Conservation (phyloP, 2,329 filamentous ascomycete genomes). For the Cladosporium colombiae region DNA sequence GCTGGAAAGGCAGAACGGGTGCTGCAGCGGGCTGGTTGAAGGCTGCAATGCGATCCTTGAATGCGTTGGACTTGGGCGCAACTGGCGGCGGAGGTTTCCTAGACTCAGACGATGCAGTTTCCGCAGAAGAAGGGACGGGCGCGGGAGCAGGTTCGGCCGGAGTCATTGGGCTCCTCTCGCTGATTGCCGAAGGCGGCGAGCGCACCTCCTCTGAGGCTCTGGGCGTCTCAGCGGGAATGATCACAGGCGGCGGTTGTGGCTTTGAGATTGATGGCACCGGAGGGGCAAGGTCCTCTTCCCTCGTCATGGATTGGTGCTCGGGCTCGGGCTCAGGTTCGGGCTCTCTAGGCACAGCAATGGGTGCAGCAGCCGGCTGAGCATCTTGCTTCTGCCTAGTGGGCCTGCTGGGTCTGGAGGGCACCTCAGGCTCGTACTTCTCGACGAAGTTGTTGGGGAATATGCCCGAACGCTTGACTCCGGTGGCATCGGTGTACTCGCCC, state of each 20-base stretch:
- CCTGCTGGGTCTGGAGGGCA: slow-evolving; percentile 81
- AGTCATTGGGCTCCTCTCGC: slow-evolving; percentile 23
- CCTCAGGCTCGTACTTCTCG: slow-evolving; percentile 88
- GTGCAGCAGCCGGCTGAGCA: slow-evolving; percentile 22
- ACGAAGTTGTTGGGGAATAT: slow-evolving; percentile 98
- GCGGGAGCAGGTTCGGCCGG: slow-evolving; percentile 33
- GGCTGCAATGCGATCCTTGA: slow-evolving; percentile 92
- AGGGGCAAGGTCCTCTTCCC: slow-evolving; percentile 29
- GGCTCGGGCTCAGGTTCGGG: slow-evolving; percentile 31
- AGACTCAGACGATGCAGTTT: slow-evolving; percentile 44
- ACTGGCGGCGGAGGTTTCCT: slow-evolving; percentile 65
- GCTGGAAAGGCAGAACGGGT: slow-evolving; percentile 88
- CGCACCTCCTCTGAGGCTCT: slow-evolving; percentile 27
- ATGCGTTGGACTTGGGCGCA: slow-evolving; percentile 74
- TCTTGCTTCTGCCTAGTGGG: slow-evolving; percentile 69
- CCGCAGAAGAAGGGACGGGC: slow-evolving; percentile 37
- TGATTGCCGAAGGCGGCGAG: slow-evolving; percentile 31
- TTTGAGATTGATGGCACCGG: slow-evolving; percentile 38
- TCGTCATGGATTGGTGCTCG: slow-evolving; percentile 3
- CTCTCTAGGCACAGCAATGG: slow-evolving; percentile 24
- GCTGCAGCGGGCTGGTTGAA: slow-evolving; percentile 90
- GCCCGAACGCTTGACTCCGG: slow-evolving; percentile 74
- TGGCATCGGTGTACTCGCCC: slow-evolving; percentile 79
- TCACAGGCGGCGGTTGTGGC: slow-evolving; percentile 40
- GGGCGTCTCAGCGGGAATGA: slow-evolving; percentile 28